These are phyloP conservation scores for Trypanosoma brucei DNA, from an alignment of 208 protist species.

Conservation along the genomic window DNA sequence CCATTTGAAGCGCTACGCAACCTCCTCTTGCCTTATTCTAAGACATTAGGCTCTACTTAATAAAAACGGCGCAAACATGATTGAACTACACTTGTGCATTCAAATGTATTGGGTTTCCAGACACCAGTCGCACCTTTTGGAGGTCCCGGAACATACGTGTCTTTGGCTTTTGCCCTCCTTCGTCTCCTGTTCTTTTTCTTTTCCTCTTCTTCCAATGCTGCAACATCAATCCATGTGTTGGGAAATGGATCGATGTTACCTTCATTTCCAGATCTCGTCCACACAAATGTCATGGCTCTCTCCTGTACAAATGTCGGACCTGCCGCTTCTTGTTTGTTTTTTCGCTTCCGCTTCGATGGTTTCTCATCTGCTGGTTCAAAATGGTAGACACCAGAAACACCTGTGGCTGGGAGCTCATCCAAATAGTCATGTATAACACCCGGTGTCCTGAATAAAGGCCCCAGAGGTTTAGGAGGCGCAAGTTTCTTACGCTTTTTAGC, in stretches of 20 bases:
- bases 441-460: constrained; percentile 41
- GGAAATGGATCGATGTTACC: constrained; percentile 71
- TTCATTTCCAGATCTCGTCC: constrained; percentile 31
- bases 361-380: constrained; percentile 38
- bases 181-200: constrained; percentile 29
- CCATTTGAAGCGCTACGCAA: too few species aligned
- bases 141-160: constrained; percentile 24
- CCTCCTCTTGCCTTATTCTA: too few species aligned
- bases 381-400: constrained; percentile 66
- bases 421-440: constrained; percentile 59
- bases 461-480: constrained; percentile 17
- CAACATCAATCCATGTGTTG: constrained; percentile 63
- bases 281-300: constrained; percentile 44
- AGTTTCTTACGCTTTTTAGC: constrained; percentile 17
- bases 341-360: constrained; percentile 30
- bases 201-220: constrained; percentile 9
- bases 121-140: constrained; percentile 30
- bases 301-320: constrained; percentile 19
- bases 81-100: constrained; percentile 64
- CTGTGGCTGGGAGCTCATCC: constrained; percentile 71
- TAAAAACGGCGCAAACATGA: constrained; percentile 83
- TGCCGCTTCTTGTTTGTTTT: constrained; percentile 10
- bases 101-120: constrained; percentile 82
- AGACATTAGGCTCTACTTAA: constrained; percentile 14
- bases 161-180: constrained; percentile 26